Evolutionary conservation across 2,329 filamentous ascomycete species (phyloP), one percentile per base, ranked within the genome.

Genomic region (Beauveria sp.): DNA sequence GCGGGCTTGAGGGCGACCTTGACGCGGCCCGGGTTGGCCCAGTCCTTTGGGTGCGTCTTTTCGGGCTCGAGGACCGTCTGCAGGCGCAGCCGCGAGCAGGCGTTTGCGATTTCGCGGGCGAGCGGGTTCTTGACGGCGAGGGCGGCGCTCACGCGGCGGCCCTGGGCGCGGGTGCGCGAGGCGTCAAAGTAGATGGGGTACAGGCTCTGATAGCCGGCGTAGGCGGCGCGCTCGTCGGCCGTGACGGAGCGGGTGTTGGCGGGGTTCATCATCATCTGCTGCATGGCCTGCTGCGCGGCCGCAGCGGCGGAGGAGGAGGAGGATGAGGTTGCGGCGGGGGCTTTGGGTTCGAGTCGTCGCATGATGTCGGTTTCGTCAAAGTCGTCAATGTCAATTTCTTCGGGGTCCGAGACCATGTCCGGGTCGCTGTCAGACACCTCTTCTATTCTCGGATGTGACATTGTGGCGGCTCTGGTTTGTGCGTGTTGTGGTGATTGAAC

Each of bases 161-260:
- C 95, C 70, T 96, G 83, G 62, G 87, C 86, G 62, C 93, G 86
- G 47, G 85, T 84, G 56, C 90, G 86, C 26, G 80, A 79, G 66
- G 82, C 83, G 80, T 97, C 93, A 71, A 99, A 99, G 82, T 99
- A 99, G 63, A 98, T 79, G 0, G 95, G 93, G 78, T 99, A 99
- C 28, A 99, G 81, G 75, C 91, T 93, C 74, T 95, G 89, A 79
- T 87, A 96, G 75, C 86, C 79, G 71, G 88, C 90, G 74, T 91
- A 88, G 68, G 80, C 77, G 66, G 77, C 72, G 57, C 82, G 77
- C 72, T 85, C 79, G 66, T 78, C 74, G 20, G 70, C 70, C 66
- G 72, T 65, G 68, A 73, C 67, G 63, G 66, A 67, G 68, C 62
- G 65, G 63, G 47, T 58, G 54, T 30, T 54, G 72, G 65, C 28